Percentiles rank a stretch among this genome's conserved stretches.
These are phyloP conservation scores for Rhizophagus sp. DNA, from an alignment of 192 early-diverging fungal species.

Conservation along the genomic window DNA sequence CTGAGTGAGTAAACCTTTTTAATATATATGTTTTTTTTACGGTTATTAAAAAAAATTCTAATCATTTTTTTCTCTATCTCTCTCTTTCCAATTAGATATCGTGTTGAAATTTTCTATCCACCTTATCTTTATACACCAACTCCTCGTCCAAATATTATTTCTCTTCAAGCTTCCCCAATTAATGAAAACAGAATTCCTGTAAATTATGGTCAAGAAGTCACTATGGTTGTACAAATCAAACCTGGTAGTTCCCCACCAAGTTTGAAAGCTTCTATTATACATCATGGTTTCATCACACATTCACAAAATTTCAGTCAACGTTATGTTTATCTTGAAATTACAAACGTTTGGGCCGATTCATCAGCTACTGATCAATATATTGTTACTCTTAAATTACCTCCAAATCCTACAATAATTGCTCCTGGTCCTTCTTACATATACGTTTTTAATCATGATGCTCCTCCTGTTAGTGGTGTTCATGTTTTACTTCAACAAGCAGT, in stretches of 20 bases:
- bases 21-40: too few species aligned
- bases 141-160: background rate
- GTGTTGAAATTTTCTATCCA: background rate
- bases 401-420: background rate
- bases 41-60: background rate
- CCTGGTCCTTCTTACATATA: background rate
- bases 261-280: background rate
- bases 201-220: background rate
- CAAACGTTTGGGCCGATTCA: background rate
- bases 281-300: background rate
- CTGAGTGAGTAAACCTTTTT: conserved; percentile 37
- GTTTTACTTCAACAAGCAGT: background rate
- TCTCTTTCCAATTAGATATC: background rate
- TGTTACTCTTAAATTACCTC: background rate
- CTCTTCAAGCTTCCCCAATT: background rate
- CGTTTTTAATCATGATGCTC: background rate
- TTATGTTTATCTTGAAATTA: background rate
- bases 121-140: background rate
- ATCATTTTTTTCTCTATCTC: background rate
- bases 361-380: background rate
- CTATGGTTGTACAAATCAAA: background rate
- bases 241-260: background rate
- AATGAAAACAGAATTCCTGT: background rate
- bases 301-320: background rate
- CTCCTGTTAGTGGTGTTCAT: background rate